Evolutionary conservation across 768 basidiomycete genomes (phyloP), one percentile per base, ranked within the genome.

Genomic region (Gelatoporia subvermispora): DNA sequence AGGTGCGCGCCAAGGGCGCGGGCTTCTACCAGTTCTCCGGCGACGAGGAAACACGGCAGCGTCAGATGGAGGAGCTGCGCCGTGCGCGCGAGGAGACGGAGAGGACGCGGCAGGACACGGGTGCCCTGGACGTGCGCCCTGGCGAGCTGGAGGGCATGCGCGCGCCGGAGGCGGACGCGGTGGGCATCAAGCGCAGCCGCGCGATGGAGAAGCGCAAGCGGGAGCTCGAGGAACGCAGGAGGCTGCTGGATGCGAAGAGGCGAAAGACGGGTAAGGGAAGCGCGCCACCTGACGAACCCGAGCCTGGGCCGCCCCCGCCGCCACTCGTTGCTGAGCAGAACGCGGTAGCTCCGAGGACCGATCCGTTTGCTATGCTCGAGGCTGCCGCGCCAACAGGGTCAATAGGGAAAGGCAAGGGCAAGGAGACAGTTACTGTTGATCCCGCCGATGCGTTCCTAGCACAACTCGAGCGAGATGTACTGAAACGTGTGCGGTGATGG

Each of bases 1-100:
- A 99, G 67, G 83, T 88, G 17, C 88, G 96, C 15, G 81, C 87
- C 11, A 86, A 85, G 64, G 96, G 89, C 38, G 94, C 95, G 1
- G 93, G 81, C 1, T 91, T 88, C 68, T 96, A 95, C 65, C 87
- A 90, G 62, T 94, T 98, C 66, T 90, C 91, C 11, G 77, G 64
- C 2, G 92, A 96, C 57, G 90, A 93, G 59, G 87, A 88, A 54
- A 80, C 78, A 23, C 75, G 96, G 37, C 70, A 69, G 54, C 70
- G 72, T 43, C 85, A 97, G 64, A 89, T 94, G 91, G 89, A 89
- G 48, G 88, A 87, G 47, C 70, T 98, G 11, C 79, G 76, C 49
- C 63, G 69, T 3, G 76, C 75, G 2, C 73, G 91, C 37, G 74
- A 78, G 40, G 88, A 93, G 62, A 95, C 93, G 0, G 79, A 80